Percentiles rank a stretch among this genome's conserved stretches.
These are phyloP conservation scores for Fusarium pininemorale DNA, from an alignment of 2,329 filamentous ascomycete species.

Conservation along the genomic window DNA sequence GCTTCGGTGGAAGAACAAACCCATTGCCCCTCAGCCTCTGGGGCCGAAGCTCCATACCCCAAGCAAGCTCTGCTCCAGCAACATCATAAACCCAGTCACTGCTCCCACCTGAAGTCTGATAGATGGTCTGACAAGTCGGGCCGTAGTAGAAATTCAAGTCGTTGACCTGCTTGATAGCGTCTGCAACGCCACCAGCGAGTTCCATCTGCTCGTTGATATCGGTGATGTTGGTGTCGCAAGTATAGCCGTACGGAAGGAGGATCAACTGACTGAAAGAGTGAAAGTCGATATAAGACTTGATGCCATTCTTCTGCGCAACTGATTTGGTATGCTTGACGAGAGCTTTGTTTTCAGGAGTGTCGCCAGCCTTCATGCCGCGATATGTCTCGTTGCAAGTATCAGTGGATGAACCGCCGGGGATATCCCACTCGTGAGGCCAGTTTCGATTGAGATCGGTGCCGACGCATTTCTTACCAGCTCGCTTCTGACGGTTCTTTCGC, in stretches of 20 bases:
- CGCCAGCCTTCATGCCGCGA: slow-evolving; percentile 53
- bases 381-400: slow-evolving; percentile 62
- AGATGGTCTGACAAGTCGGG: slow-evolving; percentile 69
- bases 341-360: slow-evolving; percentile 60
- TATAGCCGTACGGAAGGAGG: slow-evolving; percentile 67
- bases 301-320: slow-evolving; percentile 50
- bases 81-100: slow-evolving; percentile 58
- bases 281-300: slow-evolving; percentile 72
- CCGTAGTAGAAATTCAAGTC: slow-evolving; percentile 55
- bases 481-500: slow-evolving; percentile 67
- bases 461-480: slow-evolving; percentile 52
- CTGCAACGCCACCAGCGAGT: slow-evolving; percentile 58
- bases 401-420: slow-evolving; percentile 59
- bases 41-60: slow-evolving; percentile 52
- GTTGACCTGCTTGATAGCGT: slow-evolving; percentile 58
- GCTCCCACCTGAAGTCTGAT: slow-evolving; percentile 60
- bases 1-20: slow-evolving; percentile 25
- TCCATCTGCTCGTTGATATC: slow-evolving; percentile 59
- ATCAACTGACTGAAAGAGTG: slow-evolving; percentile 71
- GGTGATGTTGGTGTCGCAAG: slow-evolving; percentile 57
- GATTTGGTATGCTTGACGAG: slow-evolving; percentile 51
- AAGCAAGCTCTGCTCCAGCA: slow-evolving; percentile 52
- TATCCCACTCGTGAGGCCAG: slow-evolving; percentile 65
- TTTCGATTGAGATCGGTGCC: slow-evolving; percentile 69
- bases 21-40: slow-evolving; percentile 41